These are phyloP conservation scores for Byssoonygena ceratinophila DNA, from an alignment of 2,329 filamentous ascomycete species.

Conservation along the genomic window DNA sequence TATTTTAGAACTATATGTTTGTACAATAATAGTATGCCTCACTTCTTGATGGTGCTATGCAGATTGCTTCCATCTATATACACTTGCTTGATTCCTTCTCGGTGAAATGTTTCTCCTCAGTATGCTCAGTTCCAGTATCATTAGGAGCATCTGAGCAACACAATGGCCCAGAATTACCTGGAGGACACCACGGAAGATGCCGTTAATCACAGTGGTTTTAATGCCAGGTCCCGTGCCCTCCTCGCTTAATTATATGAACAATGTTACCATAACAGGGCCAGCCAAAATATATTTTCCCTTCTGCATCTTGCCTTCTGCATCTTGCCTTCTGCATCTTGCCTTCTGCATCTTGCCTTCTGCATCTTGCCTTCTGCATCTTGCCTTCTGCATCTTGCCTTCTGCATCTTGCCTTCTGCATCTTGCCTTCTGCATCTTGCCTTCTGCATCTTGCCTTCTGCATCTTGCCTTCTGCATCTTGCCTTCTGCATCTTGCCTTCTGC, in stretches of 20 bases:
- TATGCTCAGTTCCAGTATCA: no score
- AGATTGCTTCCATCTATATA: neutral
- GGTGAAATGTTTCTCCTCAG: neutral
- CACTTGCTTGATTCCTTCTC: neutral
- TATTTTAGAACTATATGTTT: neutral
- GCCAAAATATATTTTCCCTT: neutral
- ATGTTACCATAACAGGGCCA: neutral
- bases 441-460: neutral
- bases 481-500: neutral
- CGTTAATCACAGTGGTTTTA: neutral
- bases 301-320: neutral
- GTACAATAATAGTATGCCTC: neutral
- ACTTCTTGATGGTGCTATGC: neutral
- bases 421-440: no score
- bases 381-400: neutral
- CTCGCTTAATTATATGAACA: neutral
- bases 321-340: neutral
- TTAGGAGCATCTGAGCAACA: neutral
- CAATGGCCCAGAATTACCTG: neutral
- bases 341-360: no score
- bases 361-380: no score
- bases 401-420: no score
- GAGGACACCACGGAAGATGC: neutral
- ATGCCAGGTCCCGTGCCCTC: neutral
- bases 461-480: neutral